Conservation (phyloP, 2,329 filamentous ascomycete species). For the Achaetomium macrosporum region DNA sequence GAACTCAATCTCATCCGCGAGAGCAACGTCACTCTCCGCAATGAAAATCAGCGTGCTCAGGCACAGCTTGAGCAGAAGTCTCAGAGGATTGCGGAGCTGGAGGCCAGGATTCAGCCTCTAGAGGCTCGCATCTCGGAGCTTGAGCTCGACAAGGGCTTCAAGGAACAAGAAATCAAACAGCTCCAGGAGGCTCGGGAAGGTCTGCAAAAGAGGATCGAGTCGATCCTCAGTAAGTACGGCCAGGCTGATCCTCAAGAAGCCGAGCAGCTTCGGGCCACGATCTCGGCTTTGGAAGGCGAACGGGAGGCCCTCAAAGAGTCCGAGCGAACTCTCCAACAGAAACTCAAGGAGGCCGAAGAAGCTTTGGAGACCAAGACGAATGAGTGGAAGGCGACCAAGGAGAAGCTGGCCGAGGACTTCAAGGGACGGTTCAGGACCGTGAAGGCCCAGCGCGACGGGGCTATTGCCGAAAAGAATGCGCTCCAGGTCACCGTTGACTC, state of each 20-base stretch:
- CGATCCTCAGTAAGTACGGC: constrained; percentile 93
- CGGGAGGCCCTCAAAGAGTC: constrained; percentile 50
- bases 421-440: constrained; percentile 54
- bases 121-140: constrained; percentile 75
- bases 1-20: constrained; percentile 95
- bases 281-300: constrained; percentile 61
- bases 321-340: constrained; percentile 47
- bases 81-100: constrained; percentile 67
- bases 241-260: constrained; percentile 90
- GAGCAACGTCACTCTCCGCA: constrained; percentile 84
- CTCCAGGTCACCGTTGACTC: constrained; percentile 46
- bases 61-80: constrained; percentile 69
- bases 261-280: constrained; percentile 77
- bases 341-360: constrained; percentile 47
- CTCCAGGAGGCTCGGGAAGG: constrained; percentile 87
- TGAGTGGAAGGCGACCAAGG: constrained; percentile 47
- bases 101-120: constrained; percentile 71
- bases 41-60: constrained; percentile 75
- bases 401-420: constrained; percentile 55
- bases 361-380: constrained; percentile 49
- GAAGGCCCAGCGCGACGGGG: constrained; percentile 48
- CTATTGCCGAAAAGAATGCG: constrained; percentile 45
- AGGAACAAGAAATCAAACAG: constrained; percentile 82
- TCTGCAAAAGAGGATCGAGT: constrained; percentile 93
- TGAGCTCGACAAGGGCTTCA: constrained; percentile 71